Conservation (phyloP, 164 flowering plant genomes). For the Pachysandra terminalis region DNA sequence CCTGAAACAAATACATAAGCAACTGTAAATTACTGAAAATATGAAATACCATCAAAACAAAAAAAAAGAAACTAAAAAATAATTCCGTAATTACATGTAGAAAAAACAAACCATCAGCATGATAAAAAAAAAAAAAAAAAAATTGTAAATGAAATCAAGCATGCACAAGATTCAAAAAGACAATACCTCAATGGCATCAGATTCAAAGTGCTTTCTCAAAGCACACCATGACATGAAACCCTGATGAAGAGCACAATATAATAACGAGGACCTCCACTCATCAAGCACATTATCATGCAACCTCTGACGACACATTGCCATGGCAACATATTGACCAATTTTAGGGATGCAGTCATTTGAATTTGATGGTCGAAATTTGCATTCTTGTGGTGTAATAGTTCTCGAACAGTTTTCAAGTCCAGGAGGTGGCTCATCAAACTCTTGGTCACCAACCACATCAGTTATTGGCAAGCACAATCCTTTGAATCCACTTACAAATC, state of each 20-base stretch:
- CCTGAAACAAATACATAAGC: constrained; percentile 28
- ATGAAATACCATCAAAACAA: background rate
- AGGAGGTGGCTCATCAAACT: constrained; percentile 52
- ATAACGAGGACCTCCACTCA: constrained; percentile 43
- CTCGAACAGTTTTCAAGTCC: constrained; percentile 40
- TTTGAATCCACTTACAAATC: constrained; percentile 37
- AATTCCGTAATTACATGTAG: background rate
- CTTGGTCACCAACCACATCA: constrained; percentile 24
- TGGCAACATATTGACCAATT: constrained; percentile 43
- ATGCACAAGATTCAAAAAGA: no score
- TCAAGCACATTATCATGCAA: constrained; percentile 59
- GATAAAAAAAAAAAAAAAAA: no score
- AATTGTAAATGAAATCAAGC: no score
- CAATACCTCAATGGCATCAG: constrained; percentile 26
- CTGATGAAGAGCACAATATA: constrained; percentile 31
- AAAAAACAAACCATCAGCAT: no score
- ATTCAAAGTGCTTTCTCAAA: constrained; percentile 24
- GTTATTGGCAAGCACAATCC: constrained; percentile 31
- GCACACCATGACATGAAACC: constrained; percentile 27
- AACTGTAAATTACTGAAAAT: background rate
- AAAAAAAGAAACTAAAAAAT: constrained; percentile 5
- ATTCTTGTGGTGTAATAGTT: constrained; percentile 18
- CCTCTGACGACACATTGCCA: constrained; percentile 69
- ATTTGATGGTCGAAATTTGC: constrained; percentile 32
- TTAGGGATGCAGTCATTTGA: constrained; percentile 30